Base-by-base conservation (phyloP, 1,284 basidiomycete species). In the Apiotrichum siamense region DNA sequence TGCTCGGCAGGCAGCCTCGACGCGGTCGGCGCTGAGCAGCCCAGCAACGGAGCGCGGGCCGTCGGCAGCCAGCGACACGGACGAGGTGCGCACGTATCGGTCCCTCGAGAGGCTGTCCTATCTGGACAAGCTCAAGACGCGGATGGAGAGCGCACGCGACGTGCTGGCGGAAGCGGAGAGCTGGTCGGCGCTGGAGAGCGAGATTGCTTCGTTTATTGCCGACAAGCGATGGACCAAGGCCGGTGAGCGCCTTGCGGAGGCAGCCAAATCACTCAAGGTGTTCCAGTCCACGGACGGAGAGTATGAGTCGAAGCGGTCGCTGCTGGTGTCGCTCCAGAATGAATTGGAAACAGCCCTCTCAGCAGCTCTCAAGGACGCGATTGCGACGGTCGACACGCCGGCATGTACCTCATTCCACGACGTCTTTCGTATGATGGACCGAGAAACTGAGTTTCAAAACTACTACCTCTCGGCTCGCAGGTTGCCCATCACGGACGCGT, bases 161-260 rank as follows among this genome's bases (percentile, higher is more conserved):
- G 88, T 94, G 15, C 73, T 96, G 20, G 81, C 84, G 29, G 91
- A 96, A 67, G 91, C 92, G 21, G 88, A 96, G 76, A 87, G 85
- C 57, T 97, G 93, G 93, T 88, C 86, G 45, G 88, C 88, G 1
- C 79, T 97, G 35, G 93, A 97, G 70, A 79, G 86, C 42, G 93
- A 97, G 72, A 86, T 96, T 39, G 86, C 86, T 0, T 79, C 84
- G 0, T 80, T 92, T 18, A 79, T 97, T 33, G 75, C 80, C n/a
- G 86, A 74, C 21, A 55, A 87, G 58, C 80, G 82, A 61, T 71
- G 69, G 48, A 82, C 79, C 40, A 90, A 89, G 65, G 93, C 93
- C 0, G 92, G 90, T 18, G 85, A 87, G 59, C 78, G 93, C 52
- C 75, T 97, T 11, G 85, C 84, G 0, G 91, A 94, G 63, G 92